phyloP scores from a whole-genome alignment of 2,329 filamentous ascomycete species.

The Fusarium oxysporum region DNA sequence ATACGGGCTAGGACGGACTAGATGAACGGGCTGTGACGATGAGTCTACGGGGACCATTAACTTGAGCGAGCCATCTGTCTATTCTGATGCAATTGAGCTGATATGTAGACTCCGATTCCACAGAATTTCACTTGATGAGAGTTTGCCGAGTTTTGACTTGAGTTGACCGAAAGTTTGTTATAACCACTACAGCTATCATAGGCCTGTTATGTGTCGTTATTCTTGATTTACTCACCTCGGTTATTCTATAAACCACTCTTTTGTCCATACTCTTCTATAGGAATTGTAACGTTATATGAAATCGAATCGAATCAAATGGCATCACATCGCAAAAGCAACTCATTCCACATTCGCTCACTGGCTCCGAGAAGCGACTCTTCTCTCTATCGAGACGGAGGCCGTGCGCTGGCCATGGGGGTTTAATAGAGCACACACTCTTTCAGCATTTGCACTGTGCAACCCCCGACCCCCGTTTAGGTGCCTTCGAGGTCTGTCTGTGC shows the following conservation, averaged over 20 bases:
- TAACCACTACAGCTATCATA: not conserved
- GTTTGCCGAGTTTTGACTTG: not conserved
- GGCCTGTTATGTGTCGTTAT: not conserved
- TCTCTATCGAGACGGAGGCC: constrained; percentile 39
- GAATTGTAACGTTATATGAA: not conserved
- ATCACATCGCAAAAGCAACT: constrained; percentile 19
- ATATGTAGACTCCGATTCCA: not conserved
- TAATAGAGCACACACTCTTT: constrained; percentile 27
- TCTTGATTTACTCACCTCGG: not conserved
- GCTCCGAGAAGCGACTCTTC: constrained; percentile 24
- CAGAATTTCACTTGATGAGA: not conserved
- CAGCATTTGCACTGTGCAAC: constrained; percentile 39
- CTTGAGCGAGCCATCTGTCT: not conserved
- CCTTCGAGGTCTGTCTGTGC: constrained; percentile 17
- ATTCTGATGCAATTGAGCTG: not conserved
- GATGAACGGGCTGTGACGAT: constrained; percentile 26
- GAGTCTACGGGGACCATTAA: constrained; percentile 13
- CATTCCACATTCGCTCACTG: constrained; percentile 24
- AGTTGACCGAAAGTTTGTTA: not conserved
- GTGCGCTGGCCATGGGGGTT: constrained; percentile 33
- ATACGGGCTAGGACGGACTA: constrained; percentile 22
- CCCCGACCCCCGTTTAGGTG: constrained; percentile 26
- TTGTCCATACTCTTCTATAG: not conserved
- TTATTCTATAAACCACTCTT: not conserved
- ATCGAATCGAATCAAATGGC: not conserved